phyloP scores from a whole-genome alignment of 192 early-diverging fungal species.

The Cladochytrium replicatum region DNA sequence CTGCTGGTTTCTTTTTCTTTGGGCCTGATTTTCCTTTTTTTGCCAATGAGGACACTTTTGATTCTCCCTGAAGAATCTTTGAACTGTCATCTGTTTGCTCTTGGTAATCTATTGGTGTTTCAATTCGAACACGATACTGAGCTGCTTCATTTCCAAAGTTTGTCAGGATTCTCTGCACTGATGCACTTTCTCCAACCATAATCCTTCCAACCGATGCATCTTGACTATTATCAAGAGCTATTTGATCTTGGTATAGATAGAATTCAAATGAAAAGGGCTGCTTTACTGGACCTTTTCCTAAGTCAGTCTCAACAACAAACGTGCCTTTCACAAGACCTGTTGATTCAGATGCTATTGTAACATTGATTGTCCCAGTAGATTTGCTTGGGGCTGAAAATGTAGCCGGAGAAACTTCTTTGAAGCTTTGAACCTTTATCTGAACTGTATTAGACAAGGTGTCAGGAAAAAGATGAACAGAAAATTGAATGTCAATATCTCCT shows the following conservation, averaged over 20 bases:
- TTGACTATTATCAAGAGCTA: conserved; percentile 30
- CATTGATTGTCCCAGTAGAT: background rate
- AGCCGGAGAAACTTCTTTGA: too few species aligned
- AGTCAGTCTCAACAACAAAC: conserved; percentile 25
- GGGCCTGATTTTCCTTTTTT: conserved; percentile 12
- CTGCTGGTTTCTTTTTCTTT: conserved; percentile 8
- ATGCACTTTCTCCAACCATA: conserved; percentile 33
- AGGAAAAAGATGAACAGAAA: conserved; percentile 2
- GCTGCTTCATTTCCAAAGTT: conserved; percentile 36
- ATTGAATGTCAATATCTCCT: conserved; percentile 35
- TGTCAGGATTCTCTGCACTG: conserved; percentile 21
- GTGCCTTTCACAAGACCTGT: conserved; percentile 11
- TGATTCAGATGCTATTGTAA: background rate
- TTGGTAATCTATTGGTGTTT: conserved; percentile 9
- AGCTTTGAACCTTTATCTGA: too few species aligned
- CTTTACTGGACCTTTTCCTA: conserved; percentile 21
- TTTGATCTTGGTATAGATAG: conserved; percentile 33
- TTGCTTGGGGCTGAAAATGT: background rate
- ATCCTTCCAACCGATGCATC: conserved; percentile 43
- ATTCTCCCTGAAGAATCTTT: too few species aligned
- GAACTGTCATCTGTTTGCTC: too few species aligned
- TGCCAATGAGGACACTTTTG: too few species aligned
- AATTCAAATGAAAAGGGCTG: conserved; percentile 29
- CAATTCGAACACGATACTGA: conserved; percentile 35
- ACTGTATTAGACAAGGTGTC: background rate